Conservation (phyloP, 2,329 filamentous ascomycete genomes). For the Fusarium sp. region DNA sequence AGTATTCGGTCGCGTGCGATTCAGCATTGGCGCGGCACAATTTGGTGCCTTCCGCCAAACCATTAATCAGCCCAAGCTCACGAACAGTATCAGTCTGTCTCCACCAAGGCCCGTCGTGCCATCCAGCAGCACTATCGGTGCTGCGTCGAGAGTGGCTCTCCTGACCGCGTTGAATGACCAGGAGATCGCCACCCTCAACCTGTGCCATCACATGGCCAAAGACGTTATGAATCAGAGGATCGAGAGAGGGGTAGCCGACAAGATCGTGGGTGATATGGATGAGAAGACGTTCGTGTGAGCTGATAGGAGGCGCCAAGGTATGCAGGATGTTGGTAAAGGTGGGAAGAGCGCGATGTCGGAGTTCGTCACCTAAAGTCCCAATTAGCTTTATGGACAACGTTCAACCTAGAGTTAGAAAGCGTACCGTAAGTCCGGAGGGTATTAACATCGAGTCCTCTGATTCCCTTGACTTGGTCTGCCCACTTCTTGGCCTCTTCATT, state of each 20-base stretch:
- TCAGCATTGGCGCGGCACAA: conserved; percentile 91
- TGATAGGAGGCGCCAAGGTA: conserved; percentile 95
- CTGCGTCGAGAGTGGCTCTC: conserved; percentile 80
- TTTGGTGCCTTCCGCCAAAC: conserved; percentile 88
- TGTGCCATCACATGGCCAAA: conserved; percentile 99
- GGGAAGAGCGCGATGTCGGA: conserved; percentile 87
- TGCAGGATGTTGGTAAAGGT: conserved; percentile 96
- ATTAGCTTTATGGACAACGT: conserved; percentile 7
- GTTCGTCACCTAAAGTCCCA: conserved; percentile 77
- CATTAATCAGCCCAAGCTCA: conserved; percentile 83
- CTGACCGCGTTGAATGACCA: conserved; percentile 93
- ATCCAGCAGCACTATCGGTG: conserved; percentile 73
- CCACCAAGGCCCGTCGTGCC: conserved; percentile 99
- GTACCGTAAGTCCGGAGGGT: conserved; percentile 69
- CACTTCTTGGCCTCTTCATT: conserved; percentile 97
- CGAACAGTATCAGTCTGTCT: conserved; percentile 77
- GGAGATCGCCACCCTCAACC: conserved; percentile 94
- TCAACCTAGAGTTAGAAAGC: conserved; percentile 10
- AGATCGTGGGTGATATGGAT: conserved; percentile 99
- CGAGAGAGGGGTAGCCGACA: conserved; percentile 91
- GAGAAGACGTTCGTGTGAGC: conserved; percentile 94
- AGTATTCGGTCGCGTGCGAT: conserved; percentile 88
- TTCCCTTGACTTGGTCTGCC: conserved; percentile 90
- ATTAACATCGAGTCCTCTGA: conserved; percentile 74
- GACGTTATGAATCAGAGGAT: conserved; percentile 90